Conservation (phyloP, 805 yeast genomes). For the Monosporozyma yasuniensis region DNA sequence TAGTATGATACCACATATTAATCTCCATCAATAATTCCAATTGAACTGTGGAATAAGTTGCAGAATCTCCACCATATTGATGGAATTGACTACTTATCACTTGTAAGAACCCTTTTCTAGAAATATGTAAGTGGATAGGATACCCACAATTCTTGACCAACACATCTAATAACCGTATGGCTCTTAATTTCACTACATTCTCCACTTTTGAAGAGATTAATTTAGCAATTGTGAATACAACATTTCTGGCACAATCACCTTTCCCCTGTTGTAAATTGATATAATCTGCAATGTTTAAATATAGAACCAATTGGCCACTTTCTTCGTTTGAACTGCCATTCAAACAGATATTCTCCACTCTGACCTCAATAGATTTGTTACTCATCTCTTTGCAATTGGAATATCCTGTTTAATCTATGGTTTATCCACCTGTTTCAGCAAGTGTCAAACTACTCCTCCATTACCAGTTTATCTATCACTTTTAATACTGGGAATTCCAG, state of each 20-base stretch:
- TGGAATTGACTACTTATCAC: conserved; percentile 87
- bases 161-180: conserved; percentile 71
- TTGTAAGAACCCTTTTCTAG: conserved; percentile 86
- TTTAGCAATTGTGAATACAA: conserved; percentile 75
- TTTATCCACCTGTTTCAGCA: too few relatives aligned
- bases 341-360: conserved; percentile 63
- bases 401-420: too few relatives aligned
- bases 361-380: background rate
- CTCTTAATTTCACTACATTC: conserved; percentile 76
- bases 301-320: conserved; percentile 68
- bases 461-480: too few relatives aligned
- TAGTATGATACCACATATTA: conserved; percentile 93
- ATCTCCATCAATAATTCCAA: conserved; percentile 69
- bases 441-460: too few relatives aligned
- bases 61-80: conserved; percentile 16
- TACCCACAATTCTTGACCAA: conserved; percentile 95
- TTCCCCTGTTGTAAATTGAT: conserved; percentile 76
- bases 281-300: conserved; percentile 84
- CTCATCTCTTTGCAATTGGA: background rate
- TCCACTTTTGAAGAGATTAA: conserved; percentile 44
- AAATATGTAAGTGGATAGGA: conserved; percentile 88
- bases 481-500: too few relatives aligned
- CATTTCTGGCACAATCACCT: conserved; percentile 78
- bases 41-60: conserved; percentile 68
- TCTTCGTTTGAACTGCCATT: conserved; percentile 51